These are phyloP conservation scores for Backusella tuberculispora DNA, from an alignment of 192 early-diverging fungal species.

Conservation along the genomic window DNA sequence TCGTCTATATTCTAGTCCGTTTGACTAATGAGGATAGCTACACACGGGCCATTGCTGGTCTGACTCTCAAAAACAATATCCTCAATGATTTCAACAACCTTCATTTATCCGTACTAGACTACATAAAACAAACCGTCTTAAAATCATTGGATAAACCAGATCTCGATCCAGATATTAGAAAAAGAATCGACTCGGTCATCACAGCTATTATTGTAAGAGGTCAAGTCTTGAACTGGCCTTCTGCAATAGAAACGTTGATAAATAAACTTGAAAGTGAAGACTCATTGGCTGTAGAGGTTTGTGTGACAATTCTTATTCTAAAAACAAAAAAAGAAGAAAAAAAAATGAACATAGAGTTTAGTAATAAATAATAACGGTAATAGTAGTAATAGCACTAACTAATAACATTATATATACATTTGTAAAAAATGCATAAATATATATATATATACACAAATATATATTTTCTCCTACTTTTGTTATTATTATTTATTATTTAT, in stretches of 20 bases:
- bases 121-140: conserved; percentile 17
- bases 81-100: conserved; percentile 56
- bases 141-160: conserved; percentile 57
- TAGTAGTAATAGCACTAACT: not conserved
- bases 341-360: no score
- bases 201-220: conserved; percentile 80
- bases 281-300: conserved; percentile 78
- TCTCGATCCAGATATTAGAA: conserved; percentile 68
- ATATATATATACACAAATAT: conserved; percentile 25
- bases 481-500: no score
- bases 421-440: not conserved
- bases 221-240: conserved; percentile 75
- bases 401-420: not conserved
- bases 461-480: not conserved
- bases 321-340: not conserved
- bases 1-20: conserved; percentile 82
- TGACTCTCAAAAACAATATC: conserved; percentile 81
- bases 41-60: conserved; percentile 84
- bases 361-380: no score
- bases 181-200: conserved; percentile 83
- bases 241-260: conserved; percentile 76
- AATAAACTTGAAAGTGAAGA: conserved; percentile 71
- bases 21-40: conserved; percentile 66
- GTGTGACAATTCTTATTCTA: conserved; percentile 50
- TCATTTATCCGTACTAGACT: conserved; percentile 48